Base-by-base conservation (phyloP, 2,329 filamentous ascomycete genomes). In the Ophiostoma himal-ulmi region DNA sequence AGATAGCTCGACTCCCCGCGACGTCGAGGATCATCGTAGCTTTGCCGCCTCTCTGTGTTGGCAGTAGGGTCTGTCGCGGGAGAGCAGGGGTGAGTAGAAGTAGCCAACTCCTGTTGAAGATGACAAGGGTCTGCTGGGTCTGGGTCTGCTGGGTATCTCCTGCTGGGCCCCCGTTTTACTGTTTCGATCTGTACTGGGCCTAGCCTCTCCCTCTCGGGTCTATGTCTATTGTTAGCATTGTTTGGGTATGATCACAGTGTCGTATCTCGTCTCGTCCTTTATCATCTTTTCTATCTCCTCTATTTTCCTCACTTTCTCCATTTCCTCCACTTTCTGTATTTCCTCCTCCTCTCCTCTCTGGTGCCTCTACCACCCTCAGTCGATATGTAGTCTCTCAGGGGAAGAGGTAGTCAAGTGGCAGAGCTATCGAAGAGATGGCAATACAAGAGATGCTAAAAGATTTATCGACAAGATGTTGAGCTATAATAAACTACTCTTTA, bases 1-100 rank as follows among this genome's bases (percentile, higher is more conserved):
- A 57, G n/a, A 44, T 44, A 57, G 52, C 52, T 57, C 22, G 7
- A 17, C 44, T 48, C 48, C 48, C 14, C 17, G 57, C 57, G 22
- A 34, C 57, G 26, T 62, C 57, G 57, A 62, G 26, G 22, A 62
- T 62, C 57, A 62, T 62, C 57, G 26, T 26, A 62, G 57, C 57
- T 34, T 62, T 62, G 57, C 34, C 57, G 57, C 26, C 26, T 60
- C n/a, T 57, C 14, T 57, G 48, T 54, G 52, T 11, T 57, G 52
- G 52, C 52, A 14, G n/a, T 54, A 57, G 52, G n/a, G 30, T 57
- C 22, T 22, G 52, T 57, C n/a, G 52, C 22, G 52, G n/a, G 20
- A 22, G 52, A 57, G 52, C 52, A 57, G 52, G 52, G 52, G 52
- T 48, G 20, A 30, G 44, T 20, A 48, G 37, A 39, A 10, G 37